Percentiles rank a stretch among this genome's conserved stretches.
Conservation (phyloP, 352 stramenopile species). For the Globisporangium cylindrosporum region DNA sequence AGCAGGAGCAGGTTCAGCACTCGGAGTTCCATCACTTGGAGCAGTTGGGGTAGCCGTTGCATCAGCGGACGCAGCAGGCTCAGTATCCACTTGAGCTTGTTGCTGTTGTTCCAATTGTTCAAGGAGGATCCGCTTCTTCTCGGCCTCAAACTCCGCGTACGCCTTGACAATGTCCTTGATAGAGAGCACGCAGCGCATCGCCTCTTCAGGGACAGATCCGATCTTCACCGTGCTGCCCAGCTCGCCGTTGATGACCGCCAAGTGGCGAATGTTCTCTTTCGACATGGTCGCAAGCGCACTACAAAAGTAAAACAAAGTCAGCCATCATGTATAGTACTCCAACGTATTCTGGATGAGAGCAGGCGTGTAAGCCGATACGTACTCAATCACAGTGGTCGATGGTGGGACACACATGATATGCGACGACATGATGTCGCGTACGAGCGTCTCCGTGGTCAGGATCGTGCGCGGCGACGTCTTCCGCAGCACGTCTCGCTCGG, state of each 20-base stretch:
- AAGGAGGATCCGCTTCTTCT: slow-evolving; percentile 34
- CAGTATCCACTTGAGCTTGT: not conserved
- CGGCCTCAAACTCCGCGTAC: slow-evolving; percentile 60
- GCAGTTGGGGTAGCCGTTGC: not conserved
- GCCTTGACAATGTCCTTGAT: slow-evolving; percentile 86
- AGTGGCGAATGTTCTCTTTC: slow-evolving; percentile 84
- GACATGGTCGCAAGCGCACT: slow-evolving; percentile 83
- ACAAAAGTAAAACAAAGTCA: not conserved
- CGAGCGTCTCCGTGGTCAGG: slow-evolving; percentile 42
- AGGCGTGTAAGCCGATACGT: slow-evolving; percentile 16
- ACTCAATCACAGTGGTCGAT: slow-evolving; percentile 81
- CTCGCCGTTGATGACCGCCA: slow-evolving; percentile 79
- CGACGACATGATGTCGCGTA: slow-evolving; percentile 82
- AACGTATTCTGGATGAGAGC: not conserved
- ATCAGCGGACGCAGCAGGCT: not conserved
- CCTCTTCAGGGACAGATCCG: slow-evolving; percentile 72
- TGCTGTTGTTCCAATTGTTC: slow-evolving; percentile 6
- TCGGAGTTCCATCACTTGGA: slow-evolving; percentile 2
- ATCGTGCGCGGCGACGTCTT: slow-evolving; percentile 64
- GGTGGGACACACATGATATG: slow-evolving; percentile 86
- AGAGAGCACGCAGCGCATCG: slow-evolving; percentile 82
- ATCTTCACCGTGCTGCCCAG: slow-evolving; percentile 70
- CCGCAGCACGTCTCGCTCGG: slow-evolving; percentile 76
- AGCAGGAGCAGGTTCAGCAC: not conserved
- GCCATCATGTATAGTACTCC: too few relatives aligned